phyloP scores from a whole-genome alignment of 179 eudicot species.

The Gypsophila paniculata region DNA sequence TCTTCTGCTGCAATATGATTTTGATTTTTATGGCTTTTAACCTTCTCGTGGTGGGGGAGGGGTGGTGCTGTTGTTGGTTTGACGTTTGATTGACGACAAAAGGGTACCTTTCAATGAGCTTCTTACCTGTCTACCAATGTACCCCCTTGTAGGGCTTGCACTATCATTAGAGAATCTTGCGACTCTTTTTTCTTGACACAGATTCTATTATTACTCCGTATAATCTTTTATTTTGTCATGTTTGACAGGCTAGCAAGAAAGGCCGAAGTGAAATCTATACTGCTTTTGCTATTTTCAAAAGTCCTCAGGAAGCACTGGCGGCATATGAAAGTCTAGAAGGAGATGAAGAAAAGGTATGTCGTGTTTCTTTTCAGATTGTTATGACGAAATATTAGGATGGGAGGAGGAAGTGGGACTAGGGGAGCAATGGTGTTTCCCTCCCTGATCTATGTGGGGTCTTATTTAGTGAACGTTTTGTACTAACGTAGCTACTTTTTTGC shows the following conservation, averaged over 20 bases:
- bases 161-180: background rate
- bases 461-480: background rate
- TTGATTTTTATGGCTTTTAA: too few species aligned
- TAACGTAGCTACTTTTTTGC: background rate
- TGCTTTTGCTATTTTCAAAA: constrained; percentile 44
- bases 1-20: background rate
- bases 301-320: constrained; percentile 45
- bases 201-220: background rate
- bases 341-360: constrained; percentile 41
- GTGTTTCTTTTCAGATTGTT: background rate
- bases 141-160: background rate
- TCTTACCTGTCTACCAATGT: background rate
- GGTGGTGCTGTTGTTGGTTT: background rate
- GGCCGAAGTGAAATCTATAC: constrained; percentile 47
- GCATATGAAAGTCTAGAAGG: constrained; percentile 53
- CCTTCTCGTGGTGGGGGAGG: background rate
- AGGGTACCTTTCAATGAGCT: background rate
- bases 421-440: background rate
- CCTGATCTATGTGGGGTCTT: background rate
- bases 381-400: background rate
- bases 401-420: too few species aligned
- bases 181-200: background rate
- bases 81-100: background rate
- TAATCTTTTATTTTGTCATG: constrained; percentile 5
- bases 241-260: constrained; percentile 46